These are phyloP conservation scores for Acephala macrosclerotiorum DNA, from an alignment of 2,329 filamentous ascomycete genomes.

Conservation along the genomic window DNA sequence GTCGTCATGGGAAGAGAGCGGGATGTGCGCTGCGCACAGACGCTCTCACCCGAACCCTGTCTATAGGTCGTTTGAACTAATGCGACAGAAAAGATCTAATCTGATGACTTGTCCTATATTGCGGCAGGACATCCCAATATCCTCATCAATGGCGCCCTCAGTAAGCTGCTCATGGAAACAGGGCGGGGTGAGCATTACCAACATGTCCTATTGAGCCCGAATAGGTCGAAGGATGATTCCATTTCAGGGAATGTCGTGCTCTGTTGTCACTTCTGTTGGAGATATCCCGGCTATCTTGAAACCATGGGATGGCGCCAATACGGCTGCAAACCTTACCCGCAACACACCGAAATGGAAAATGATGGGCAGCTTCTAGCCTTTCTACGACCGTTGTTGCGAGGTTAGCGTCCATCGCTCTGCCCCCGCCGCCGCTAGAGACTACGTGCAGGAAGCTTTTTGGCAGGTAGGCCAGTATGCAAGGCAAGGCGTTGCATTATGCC, in stretches of 20 bases:
- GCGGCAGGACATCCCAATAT: neutral
- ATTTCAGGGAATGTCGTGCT: slow-evolving; percentile 10
- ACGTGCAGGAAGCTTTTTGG: slow-evolving; percentile 10
- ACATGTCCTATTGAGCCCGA: neutral
- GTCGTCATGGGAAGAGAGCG: slow-evolving; percentile 8
- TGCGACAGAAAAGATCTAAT: slow-evolving; percentile 10
- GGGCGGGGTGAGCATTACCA: slow-evolving; percentile 1
- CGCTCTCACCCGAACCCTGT: slow-evolving; percentile 14
- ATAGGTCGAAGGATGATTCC: neutral
- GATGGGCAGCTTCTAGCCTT: slow-evolving; percentile 30
- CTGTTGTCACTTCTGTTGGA: slow-evolving; percentile 16
- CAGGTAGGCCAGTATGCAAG: slow-evolving; percentile 3
- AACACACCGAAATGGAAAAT: slow-evolving; percentile 8
- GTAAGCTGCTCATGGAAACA: neutral
- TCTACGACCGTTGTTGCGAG: slow-evolving; percentile 31
- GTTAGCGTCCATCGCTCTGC: slow-evolving; percentile 17
- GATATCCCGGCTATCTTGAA: slow-evolving; percentile 32
- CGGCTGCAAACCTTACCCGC: slow-evolving; percentile 11
- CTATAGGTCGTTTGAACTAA: slow-evolving; percentile 19
- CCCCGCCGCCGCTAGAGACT: slow-evolving; percentile 10
- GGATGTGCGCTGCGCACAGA: slow-evolving; percentile 23
- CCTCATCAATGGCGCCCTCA: neutral
- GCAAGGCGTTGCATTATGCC: slow-evolving; percentile 21
- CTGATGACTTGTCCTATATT: neutral
- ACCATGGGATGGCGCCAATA: slow-evolving; percentile 26